Evolutionary conservation across 257 asterid species (phyloP), one percentile per base, ranked within the genome.

Genomic region (Schizonepeta tenuifolia): DNA sequence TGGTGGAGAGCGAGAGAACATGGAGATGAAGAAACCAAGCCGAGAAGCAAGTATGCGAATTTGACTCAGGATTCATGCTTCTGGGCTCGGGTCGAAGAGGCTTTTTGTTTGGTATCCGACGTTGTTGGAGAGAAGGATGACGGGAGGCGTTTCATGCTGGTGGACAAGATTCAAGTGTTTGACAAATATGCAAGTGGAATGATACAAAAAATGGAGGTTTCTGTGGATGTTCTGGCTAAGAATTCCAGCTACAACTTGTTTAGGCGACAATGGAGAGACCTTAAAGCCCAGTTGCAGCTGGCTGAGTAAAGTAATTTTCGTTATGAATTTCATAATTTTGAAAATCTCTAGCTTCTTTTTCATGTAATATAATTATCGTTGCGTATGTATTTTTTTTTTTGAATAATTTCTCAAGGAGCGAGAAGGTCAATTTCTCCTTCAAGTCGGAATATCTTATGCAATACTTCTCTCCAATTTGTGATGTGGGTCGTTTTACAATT

Each of bases 11-110:
- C 84, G 11, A 64, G 87, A 31, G 74, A 76, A 49, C 76, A 69
- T 1, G 87, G 86, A 1, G 84, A 77, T 1, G 87, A 82, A 56
- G 84, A 78, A 38, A 50, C 59, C 12, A 83, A 82, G 17, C 77
- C 79, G 3, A 88, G 98, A 71, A 92, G 88, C 70, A 85, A 75
- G 69, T 88, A 80, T 4, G 98, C 98, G 0, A 65, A 90, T 62
- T 69, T 82, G 78, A 92, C 98, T 0, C 98, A 90, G 66, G 98
- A 92, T 79, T 88, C 98, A 0, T 90, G 97, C 69, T 92, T 90
- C 69, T 92, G 98, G 98, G 98, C 96, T 15, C 51, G 80, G 68
- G 96, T 92, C 3, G 98, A 92, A 77, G 98, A 88, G 59, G 94
- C 97, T 8, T 83, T 80, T 6, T 51, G 75, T 43, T 73, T 90